Evolutionary conservation across 106 monocot genomes (phyloP), one percentile per base, ranked within the genome.

Genomic region (Gastrodia elata): DNA sequence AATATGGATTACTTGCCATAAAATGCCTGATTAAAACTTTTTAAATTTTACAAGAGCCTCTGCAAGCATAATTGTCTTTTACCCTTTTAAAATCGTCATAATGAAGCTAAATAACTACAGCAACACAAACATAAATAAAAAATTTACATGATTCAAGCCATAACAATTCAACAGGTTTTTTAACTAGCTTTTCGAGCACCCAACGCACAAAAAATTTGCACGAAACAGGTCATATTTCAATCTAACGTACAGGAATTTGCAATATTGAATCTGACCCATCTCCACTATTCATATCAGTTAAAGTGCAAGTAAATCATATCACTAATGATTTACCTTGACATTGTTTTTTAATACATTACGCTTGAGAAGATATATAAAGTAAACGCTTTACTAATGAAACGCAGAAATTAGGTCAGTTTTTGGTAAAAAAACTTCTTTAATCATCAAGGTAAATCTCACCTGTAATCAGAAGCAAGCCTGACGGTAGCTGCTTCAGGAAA

Each of bases 401-500:
- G n/a, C n/a, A 61, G 9, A 61, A 61, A 20, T 30, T 32, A 61
- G 8, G 26, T 57, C 24, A 26, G 25, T 57, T 57, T 26, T 57
- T 26, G 4, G 26, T 57, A 57, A 57, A 10, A 57, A 61, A 61
- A n/a, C 22, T 52, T 0, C 52, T 5, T 22, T 22, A 32, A 61
- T n/a, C 1, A 10, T 59, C 8, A 28, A 25, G n/a, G 2, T 27
- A 30, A 61, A 67, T 34, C 65, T 76, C 20, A 77, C 77, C 70
- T n/a, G 77, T 70, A 13, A 77, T 52, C 28, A 77, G 77, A 42
- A 77, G 77, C 70, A 74, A 70, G 16, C 74, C 74, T 43, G 64
- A 80, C 4, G 80, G 70, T 6, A 80, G 26, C 71, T 80, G 80
- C 44, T 75, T 80, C 43, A 80, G 26, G 64, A 75, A 80, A 42